A percentile compares a stretch with the other conserved stretches of the same genome.
These are phyloP conservation scores for Diaporthe vexans DNA, from an alignment of 2,329 filamentous ascomycete genomes.

Conservation along the genomic window DNA sequence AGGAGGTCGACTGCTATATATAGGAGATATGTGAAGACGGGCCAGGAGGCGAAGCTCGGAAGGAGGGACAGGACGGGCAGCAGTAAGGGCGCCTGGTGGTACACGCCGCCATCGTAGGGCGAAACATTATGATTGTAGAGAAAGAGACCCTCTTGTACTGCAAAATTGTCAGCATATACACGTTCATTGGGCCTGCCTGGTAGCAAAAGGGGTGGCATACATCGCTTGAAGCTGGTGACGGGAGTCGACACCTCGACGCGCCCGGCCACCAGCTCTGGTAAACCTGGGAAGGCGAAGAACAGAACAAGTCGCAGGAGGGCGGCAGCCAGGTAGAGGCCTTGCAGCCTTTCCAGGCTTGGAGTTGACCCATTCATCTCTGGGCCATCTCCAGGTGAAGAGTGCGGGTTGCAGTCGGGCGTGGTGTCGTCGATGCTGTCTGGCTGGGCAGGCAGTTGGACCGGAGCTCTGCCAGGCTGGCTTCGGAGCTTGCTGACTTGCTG, in stretches of 20 bases:
- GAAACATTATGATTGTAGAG: conserved; percentile 97
- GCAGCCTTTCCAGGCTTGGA: conserved; percentile 61
- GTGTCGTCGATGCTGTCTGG: conserved; percentile 30
- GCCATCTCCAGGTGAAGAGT: conserved; percentile 44
- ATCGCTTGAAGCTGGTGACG: conserved; percentile 96
- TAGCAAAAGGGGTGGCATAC: conserved; percentile 65
- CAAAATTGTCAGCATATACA: conserved; percentile 16
- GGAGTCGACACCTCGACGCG: conserved; percentile 98
- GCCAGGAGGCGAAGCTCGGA: conserved; percentile 75
- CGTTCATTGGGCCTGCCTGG: background rate
- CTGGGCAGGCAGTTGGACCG: background rate
- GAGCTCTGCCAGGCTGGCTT: conserved; percentile 37
- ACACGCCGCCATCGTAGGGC: conserved; percentile 94
- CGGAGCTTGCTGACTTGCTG: conserved; percentile 11
- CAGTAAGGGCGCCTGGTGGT: conserved; percentile 86
- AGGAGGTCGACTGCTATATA: conserved; percentile 87
- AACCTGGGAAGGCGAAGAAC: conserved; percentile 83
- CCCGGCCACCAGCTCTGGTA: conserved; percentile 88
- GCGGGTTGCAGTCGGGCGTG: conserved; percentile 32
- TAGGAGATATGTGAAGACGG: conserved; percentile 82
- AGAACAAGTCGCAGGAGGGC: conserved; percentile 84
- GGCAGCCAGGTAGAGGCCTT: conserved; percentile 80
- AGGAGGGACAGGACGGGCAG: conserved; percentile 93
- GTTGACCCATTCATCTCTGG: conserved; percentile 53
- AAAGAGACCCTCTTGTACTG: conserved; percentile 96